Conservation (phyloP, 495 filamentous ascomycete genomes). For the Penicillium steckii region DNA sequence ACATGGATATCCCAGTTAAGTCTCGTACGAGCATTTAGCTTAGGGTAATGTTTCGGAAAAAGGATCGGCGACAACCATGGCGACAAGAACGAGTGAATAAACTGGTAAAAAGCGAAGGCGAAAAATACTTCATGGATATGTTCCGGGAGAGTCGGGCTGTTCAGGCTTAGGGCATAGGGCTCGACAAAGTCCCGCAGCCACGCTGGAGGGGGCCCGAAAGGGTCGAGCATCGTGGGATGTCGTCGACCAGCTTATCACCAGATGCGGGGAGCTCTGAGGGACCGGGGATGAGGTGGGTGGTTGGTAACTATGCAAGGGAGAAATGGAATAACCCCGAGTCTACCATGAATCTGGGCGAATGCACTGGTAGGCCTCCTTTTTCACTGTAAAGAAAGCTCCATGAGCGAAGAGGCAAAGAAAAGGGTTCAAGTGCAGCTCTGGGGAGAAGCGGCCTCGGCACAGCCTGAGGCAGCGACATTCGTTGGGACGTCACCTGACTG, state of each 20-base stretch:
- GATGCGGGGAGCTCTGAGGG: conserved; percentile 18
- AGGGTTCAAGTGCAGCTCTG: conserved; percentile 7
- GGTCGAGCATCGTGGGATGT: conserved; percentile 46
- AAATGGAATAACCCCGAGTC: conserved; percentile 5
- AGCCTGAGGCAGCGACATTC: conserved; percentile 22
- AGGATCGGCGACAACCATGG: conserved; percentile 67
- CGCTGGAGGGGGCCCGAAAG: conserved; percentile 44
- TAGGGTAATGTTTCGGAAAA: conserved; percentile 70
- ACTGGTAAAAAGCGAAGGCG: conserved; percentile 72
- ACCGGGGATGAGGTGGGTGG: conserved; percentile 5
- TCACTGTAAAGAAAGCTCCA: conserved; percentile 10
- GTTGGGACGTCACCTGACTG: conserved; percentile 22
- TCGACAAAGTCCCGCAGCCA: conserved; percentile 41
- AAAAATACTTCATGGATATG: conserved; percentile 88
- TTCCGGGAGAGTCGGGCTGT: conserved; percentile 69
- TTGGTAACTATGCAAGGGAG: conserved; percentile 11
- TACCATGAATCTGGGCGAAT: conserved; percentile 11
- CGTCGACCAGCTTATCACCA: conserved; percentile 15
- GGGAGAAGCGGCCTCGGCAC: conserved; percentile 17
- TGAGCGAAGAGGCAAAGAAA: conserved; percentile 11
- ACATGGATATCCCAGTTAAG: conserved; percentile 97
- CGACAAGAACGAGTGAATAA: conserved; percentile 71
- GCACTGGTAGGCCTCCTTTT: conserved; percentile 8
- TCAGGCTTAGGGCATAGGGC: conserved; percentile 48
- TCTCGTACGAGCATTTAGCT: conserved; percentile 63